These are phyloP conservation scores for Gossypium gossypioides DNA, from an alignment of 441 rosid species.

Conservation along the genomic window DNA sequence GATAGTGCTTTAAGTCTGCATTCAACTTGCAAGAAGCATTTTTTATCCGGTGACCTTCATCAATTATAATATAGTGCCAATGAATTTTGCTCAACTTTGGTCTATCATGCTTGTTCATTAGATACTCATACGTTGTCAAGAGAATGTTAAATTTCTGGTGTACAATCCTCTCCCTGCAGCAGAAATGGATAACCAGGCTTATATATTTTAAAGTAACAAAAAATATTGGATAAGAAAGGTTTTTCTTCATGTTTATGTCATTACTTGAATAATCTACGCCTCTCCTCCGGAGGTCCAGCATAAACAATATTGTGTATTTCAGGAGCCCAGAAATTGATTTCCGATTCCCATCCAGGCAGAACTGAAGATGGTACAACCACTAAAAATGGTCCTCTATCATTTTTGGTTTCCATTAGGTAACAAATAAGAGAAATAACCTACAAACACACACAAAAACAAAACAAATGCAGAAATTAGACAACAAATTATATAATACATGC, in stretches of 20 bases:
- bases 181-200: slow-evolving; percentile 17
- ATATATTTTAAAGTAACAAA: slow-evolving; percentile 9
- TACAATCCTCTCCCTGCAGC: slow-evolving; percentile 75
- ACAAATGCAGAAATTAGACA: slow-evolving; percentile 1
- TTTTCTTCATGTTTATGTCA: slow-evolving; percentile 11
- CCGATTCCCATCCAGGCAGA: slow-evolving; percentile 87
- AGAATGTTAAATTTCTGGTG: slow-evolving; percentile 87
- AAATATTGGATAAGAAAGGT: slow-evolving; percentile 2
- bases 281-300: slow-evolving; percentile 86
- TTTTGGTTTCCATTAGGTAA: slow-evolving; percentile 86
- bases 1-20: slow-evolving; percentile 87
- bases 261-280: slow-evolving; percentile 88
- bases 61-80: slow-evolving; percentile 91
- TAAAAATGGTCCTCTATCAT: slow-evolving; percentile 90
- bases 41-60: slow-evolving; percentile 95
- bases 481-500: slow-evolving; percentile 3
- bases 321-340: slow-evolving; percentile 87
- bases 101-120: slow-evolving; percentile 96
- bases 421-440: slow-evolving; percentile 88
- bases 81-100: slow-evolving; percentile 80
- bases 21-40: slow-evolving; percentile 97
- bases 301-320: slow-evolving; percentile 62
- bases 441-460: slow-evolving; percentile 4
- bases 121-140: slow-evolving; percentile 84
- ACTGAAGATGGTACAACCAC: slow-evolving; percentile 97